Percentiles rank a stretch among this genome's conserved stretches.
Conservation (phyloP, 108 stramenopile species). For the Discostella pseudostelligera region DNA sequence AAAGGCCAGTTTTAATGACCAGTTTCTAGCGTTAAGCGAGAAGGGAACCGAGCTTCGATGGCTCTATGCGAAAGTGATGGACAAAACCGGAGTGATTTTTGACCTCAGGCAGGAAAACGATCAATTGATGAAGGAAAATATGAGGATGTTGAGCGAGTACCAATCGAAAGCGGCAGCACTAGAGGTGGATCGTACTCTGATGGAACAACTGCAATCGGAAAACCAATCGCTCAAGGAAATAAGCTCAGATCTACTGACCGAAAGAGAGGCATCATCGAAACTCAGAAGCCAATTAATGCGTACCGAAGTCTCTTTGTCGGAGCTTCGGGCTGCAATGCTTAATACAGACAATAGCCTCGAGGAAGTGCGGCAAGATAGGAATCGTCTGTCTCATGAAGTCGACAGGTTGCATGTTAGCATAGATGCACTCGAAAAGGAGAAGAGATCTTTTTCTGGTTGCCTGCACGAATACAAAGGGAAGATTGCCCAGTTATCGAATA, state of each 20-base stretch:
- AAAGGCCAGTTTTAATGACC: no score
- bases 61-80: neutral
- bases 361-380: constrained; percentile 15
- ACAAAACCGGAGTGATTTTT: neutral
- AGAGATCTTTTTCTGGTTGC: constrained; percentile 5
- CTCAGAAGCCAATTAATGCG: neutral
- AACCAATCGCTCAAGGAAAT: constrained; percentile 1
- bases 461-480: constrained; percentile 23
- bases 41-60: neutral
- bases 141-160: neutral
- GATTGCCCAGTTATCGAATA: constrained; percentile 1
- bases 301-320: constrained; percentile 9
- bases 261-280: constrained; percentile 10
- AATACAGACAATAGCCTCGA: constrained; percentile 11
- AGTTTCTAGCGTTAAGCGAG: no score
- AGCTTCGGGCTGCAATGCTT: constrained; percentile 6
- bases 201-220: constrained; percentile 4
- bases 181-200: neutral
- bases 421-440: constrained; percentile 19
- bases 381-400: constrained; percentile 17
- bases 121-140: neutral
- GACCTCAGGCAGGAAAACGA: neutral
- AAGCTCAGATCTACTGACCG: constrained; percentile 1
- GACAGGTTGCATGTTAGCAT: constrained; percentile 15
- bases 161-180: neutral